These are phyloP conservation scores for Russula dissimulans DNA, from an alignment of 768 basidiomycete genomes.

Conservation along the genomic window DNA sequence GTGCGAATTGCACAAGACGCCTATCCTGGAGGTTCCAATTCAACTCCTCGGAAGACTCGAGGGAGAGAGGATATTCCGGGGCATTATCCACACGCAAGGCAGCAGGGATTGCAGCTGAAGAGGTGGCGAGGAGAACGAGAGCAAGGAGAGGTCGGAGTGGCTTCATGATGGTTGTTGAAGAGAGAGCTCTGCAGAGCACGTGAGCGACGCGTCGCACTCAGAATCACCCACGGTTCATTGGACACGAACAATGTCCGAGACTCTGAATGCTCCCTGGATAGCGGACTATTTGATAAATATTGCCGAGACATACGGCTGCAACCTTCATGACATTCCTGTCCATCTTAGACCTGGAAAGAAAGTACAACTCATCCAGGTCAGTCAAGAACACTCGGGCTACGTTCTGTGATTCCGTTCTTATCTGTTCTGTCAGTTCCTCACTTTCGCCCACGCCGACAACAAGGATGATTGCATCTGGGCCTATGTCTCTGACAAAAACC, in stretches of 20 bases:
- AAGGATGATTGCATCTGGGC: slow-evolving; percentile 51
- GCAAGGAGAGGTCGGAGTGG: neutral
- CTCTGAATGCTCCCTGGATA: slow-evolving; percentile 46
- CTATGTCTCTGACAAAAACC: slow-evolving; percentile 46
- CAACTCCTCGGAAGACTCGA: slow-evolving; percentile 23
- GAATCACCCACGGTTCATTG: neutral
- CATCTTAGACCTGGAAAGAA: slow-evolving; percentile 34
- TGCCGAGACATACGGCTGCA: slow-evolving; percentile 44
- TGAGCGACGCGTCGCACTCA: no score
- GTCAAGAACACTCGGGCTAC: slow-evolving; percentile 4
- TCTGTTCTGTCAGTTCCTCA: slow-evolving; percentile 40
- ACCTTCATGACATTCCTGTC: slow-evolving; percentile 30
- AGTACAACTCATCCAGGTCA: slow-evolving; percentile 52
- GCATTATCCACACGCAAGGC: slow-evolving; percentile 5
- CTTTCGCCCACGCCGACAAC: slow-evolving; percentile 28
- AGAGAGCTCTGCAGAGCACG: neutral
- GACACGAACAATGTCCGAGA: slow-evolving; percentile 29
- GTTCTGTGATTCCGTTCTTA: neutral
- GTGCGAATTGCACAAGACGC: slow-evolving; percentile 66
- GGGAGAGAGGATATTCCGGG: slow-evolving; percentile 1
- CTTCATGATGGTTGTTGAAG: slow-evolving; percentile 8
- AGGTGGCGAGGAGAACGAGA: slow-evolving; percentile 3
- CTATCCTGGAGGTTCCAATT: slow-evolving; percentile 61
- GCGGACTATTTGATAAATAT: slow-evolving; percentile 39
- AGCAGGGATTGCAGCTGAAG: neutral